These are phyloP conservation scores for Pythium utonaiense DNA, from an alignment of 352 stramenopile genomes.

Conservation along the genomic window DNA sequence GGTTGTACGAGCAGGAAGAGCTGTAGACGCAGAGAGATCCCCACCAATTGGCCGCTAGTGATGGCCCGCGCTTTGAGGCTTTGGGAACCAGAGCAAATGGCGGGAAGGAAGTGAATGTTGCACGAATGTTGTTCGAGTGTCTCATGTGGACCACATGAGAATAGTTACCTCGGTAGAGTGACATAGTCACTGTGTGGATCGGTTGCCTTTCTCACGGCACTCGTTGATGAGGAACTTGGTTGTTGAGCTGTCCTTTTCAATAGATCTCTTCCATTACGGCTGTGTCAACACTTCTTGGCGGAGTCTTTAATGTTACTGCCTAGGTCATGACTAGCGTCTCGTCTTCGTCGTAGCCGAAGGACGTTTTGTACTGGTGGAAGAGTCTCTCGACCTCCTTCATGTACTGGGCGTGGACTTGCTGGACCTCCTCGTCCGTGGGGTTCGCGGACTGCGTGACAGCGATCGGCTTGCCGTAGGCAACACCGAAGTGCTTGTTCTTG, in stretches of 20 bases:
- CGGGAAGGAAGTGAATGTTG: neutral
- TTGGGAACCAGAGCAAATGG: neutral
- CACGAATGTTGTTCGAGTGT: neutral
- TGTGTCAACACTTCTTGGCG: too few species aligned
- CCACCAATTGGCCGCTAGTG: neutral
- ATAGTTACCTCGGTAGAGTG: neutral
- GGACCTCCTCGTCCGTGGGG: conserved; percentile 61
- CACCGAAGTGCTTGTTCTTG: conserved; percentile 59
- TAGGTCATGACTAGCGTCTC: conserved; percentile 70
- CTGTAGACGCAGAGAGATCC: neutral
- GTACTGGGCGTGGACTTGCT: conserved; percentile 50
- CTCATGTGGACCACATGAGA: neutral
- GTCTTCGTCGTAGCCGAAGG: conserved; percentile 69
- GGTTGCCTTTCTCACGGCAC: neutral
- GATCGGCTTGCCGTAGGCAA: conserved; percentile 77
- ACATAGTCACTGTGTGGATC: neutral
- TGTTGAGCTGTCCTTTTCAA: too few species aligned
- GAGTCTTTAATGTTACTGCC: neutral
- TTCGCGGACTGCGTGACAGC: conserved; percentile 42
- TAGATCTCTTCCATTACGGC: too few species aligned
- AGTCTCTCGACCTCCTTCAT: conserved; percentile 57
- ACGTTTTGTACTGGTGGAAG: conserved; percentile 69
- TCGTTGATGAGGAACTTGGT: too few species aligned
- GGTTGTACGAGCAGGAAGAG: neutral
- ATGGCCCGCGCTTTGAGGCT: neutral